These are phyloP conservation scores for Santalum album DNA, from an alignment of 164 flowering plant genomes.

Conservation along the genomic window DNA sequence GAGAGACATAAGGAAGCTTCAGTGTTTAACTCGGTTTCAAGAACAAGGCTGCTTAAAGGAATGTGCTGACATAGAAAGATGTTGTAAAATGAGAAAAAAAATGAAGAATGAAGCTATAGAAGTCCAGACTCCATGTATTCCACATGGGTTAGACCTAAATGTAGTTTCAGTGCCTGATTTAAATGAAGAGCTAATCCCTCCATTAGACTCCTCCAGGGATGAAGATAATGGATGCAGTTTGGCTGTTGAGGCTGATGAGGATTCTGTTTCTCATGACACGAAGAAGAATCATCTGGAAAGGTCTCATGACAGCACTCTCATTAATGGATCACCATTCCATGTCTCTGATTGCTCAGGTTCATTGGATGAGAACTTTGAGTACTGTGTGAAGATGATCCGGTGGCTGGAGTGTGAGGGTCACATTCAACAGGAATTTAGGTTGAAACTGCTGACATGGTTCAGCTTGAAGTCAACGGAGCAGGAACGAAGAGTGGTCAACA, in stretches of 20 bases:
- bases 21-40: constrained; percentile 63
- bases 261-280: constrained; percentile 39
- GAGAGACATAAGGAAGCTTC: constrained; percentile 73
- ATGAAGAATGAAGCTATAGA: constrained; percentile 29
- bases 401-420: constrained; percentile 82
- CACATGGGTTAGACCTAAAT: constrained; percentile 73
- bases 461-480: constrained; percentile 84
- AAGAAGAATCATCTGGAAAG: constrained; percentile 43
- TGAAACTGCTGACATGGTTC: constrained; percentile 91
- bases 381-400: constrained; percentile 81
- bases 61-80: constrained; percentile 31
- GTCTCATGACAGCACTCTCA: constrained; percentile 75
- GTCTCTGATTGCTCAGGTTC: constrained; percentile 28
- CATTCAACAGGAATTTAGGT: constrained; percentile 70
- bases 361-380: constrained; percentile 71
- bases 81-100: constrained; percentile 24
- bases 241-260: constrained; percentile 50
- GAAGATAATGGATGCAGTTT: constrained; percentile 52
- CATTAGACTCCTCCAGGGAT: constrained; percentile 59
- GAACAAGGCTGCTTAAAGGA: constrained; percentile 47
- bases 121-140: constrained; percentile 28
- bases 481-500: constrained; percentile 83
- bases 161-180: constrained; percentile 86
- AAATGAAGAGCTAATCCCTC: constrained; percentile 77
- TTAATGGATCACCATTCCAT: constrained; percentile 59